Evolutionary conservation across 352 stramenopile genomes (phyloP), one percentile per base, ranked within the genome.

Genomic region (Pythium coloratum): DNA sequence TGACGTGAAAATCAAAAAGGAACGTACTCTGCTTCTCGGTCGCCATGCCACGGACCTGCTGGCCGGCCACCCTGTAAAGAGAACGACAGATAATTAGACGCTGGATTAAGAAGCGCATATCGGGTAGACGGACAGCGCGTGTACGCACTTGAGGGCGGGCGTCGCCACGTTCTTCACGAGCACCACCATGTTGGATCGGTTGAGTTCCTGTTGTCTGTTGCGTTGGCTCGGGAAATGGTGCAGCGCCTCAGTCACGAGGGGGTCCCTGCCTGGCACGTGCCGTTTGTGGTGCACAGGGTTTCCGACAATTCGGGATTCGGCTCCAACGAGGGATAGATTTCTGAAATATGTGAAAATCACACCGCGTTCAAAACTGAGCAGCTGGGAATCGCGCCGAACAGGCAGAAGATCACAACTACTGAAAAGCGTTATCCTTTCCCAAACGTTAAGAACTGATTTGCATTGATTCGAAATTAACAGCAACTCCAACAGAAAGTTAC

Each of bases 1-100:
- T 3, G n/a, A 54, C 3, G 18, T 28, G n/a, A 32, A 13, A 24
- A 24, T 24, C 20, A 28, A 3, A 54, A 44, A 16, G 16, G 7
- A 0, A 87, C 89, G 81, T 83, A 96, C 88, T 97, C 82, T 99
- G 97, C 88, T 99, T 99, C 77, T 99, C 97, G 58, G 97, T 99
- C 66, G 96, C 97, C 97, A 99, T 99, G 72, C 96, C 94, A 90
- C 97, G 94, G 53, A 82, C 76, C 67, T 92, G 83, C 67, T 90
- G 81, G 69, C 84, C 82, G 57, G 74, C 81, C 49, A 73, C 77
- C 77, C 87, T 95, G 60, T 42, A 54, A 50, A 66, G 26, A 68
- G 24, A 62, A 50, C 12, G 4, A 51, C 10, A 44, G 33, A 57
- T n/a, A 24, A 30, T 28, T 38, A 67, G 62, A 55, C 28, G 38